Conservation (phyloP, 352 stramenopile species). For the Phytopythium litorale region DNA sequence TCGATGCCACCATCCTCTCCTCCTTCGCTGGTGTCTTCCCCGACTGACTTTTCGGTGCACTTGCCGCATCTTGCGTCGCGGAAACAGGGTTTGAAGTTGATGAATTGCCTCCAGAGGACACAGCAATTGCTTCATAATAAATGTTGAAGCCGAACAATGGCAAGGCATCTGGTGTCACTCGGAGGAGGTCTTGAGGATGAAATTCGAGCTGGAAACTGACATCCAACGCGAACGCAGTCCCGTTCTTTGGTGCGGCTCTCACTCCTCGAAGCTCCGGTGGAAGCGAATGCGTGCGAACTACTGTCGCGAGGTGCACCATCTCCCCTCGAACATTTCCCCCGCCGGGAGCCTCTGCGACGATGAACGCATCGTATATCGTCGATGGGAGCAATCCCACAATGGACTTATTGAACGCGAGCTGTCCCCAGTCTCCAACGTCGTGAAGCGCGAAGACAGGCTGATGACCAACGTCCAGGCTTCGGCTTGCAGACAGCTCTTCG, state of each 20-base stretch:
- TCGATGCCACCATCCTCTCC: background rate
- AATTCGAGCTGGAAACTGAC: slow-evolving; percentile 43
- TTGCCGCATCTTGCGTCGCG: background rate
- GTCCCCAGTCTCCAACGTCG: slow-evolving; percentile 16
- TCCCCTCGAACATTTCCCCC: slow-evolving; percentile 46
- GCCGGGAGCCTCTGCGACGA: slow-evolving; percentile 52
- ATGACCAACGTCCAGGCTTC: slow-evolving; percentile 8
- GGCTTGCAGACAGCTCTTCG: slow-evolving; percentile 28
- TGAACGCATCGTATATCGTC: slow-evolving; percentile 56
- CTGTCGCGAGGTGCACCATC: slow-evolving; percentile 17
- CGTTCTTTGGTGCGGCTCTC: slow-evolving; percentile 28
- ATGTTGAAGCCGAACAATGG: slow-evolving; percentile 42
- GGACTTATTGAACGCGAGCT: slow-evolving; percentile 21
- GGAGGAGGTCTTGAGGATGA: slow-evolving; percentile 29
- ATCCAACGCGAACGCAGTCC: slow-evolving; percentile 34
- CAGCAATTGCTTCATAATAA: slow-evolving; percentile 39
- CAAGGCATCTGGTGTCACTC: slow-evolving; percentile 21
- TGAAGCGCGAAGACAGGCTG: slow-evolving; percentile 25
- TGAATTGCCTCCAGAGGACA: slow-evolving; percentile 15
- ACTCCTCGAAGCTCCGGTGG: slow-evolving; percentile 37
- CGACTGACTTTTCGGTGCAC: slow-evolving; percentile 9
- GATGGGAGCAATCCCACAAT: slow-evolving; percentile 30
- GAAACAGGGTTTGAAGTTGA: slow-evolving; percentile 9
- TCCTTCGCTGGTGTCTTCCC: background rate
- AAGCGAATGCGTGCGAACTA: slow-evolving; percentile 49